These are phyloP conservation scores for Albophoma yamanashiensis DNA, from an alignment of 2,329 filamentous ascomycete species.

Conservation along the genomic window DNA sequence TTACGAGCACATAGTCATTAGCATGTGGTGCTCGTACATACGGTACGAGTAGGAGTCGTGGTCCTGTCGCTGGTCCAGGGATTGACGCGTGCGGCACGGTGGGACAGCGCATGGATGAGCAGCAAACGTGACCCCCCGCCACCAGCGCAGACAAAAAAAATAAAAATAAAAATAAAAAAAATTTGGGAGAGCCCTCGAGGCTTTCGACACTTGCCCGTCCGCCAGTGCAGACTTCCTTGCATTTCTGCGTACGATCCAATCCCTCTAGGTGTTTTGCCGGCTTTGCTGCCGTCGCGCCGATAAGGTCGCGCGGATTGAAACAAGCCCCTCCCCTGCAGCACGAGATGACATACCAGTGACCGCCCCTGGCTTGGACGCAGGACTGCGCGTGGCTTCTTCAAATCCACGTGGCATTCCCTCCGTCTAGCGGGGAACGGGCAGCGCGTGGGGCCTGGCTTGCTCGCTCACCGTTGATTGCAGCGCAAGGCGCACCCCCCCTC, in stretches of 20 bases:
- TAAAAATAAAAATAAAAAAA: neutral
- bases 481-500: neutral
- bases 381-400: constrained; percentile 5
- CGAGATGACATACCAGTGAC: neutral
- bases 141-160: neutral
- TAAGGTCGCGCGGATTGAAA: neutral
- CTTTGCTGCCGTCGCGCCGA: neutral
- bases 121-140: neutral
- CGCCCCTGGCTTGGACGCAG: neutral
- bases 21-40: too few species aligned
- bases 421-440: constrained; percentile 2
- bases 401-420: constrained; percentile 9
- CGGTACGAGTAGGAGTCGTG: too few species aligned
- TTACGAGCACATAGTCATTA: too few species aligned
- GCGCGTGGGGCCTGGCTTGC: neutral
- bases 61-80: too few species aligned
- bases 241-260: too few species aligned
- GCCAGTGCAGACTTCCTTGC: neutral
- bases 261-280: neutral
- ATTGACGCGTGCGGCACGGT: neutral
- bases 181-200: too few species aligned
- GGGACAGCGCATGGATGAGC: neutral
- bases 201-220: neutral
- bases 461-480: neutral
- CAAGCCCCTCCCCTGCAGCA: neutral